A percentile compares a stretch with the other conserved stretches of the same genome.
Conservation (phyloP, 495 filamentous ascomycete genomes). For the Daldinia decipiens region DNA sequence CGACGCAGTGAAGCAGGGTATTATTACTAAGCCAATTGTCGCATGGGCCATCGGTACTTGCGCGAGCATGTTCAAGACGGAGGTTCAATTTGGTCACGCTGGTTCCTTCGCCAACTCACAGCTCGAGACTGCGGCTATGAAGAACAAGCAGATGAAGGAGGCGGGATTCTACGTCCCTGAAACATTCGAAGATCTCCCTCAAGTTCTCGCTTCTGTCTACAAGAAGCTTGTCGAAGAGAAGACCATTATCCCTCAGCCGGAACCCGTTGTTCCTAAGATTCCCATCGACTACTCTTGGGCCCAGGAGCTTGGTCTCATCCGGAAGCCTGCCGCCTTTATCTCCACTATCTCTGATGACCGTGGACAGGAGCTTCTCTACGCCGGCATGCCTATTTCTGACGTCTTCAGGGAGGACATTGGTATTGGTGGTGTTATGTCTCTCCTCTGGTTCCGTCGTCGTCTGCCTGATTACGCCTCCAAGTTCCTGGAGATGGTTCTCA, state of each 20-base stretch:
- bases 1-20: slow-evolving; percentile 92
- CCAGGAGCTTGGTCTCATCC: slow-evolving; percentile 98
- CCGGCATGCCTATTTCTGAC: slow-evolving; percentile 99
- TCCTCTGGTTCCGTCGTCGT: slow-evolving; percentile 99
- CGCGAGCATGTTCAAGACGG: slow-evolving; percentile 99
- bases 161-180: slow-evolving; percentile 94
- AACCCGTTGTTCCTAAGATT: slow-evolving; percentile 97
- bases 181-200: slow-evolving; percentile 95
- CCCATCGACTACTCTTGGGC: slow-evolving; percentile 99
- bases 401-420: slow-evolving; percentile 99
- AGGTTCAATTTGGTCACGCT: slow-evolving; percentile 99
- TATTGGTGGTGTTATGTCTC: slow-evolving; percentile 99
- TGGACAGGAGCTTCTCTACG: slow-evolving; percentile 98
- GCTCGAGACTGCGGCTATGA: slow-evolving; percentile 93
- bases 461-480: slow-evolving; percentile 95
- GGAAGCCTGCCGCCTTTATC: slow-evolving; percentile 99
- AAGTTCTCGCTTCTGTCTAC: slow-evolving; percentile 79
- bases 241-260: slow-evolving; percentile 82
- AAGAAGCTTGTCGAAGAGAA: slow-evolving; percentile 83
- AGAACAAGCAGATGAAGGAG: slow-evolving; percentile 96
- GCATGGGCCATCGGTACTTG: slow-evolving; percentile 99
- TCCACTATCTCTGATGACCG: slow-evolving; percentile 99
- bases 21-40: slow-evolving; percentile 97
- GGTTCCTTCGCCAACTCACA: slow-evolving; percentile 99
- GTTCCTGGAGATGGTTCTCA: slow-evolving; percentile 99